These are phyloP conservation scores for Phytopythium sindhum DNA, from an alignment of 352 stramenopile species.

Conservation along the genomic window DNA sequence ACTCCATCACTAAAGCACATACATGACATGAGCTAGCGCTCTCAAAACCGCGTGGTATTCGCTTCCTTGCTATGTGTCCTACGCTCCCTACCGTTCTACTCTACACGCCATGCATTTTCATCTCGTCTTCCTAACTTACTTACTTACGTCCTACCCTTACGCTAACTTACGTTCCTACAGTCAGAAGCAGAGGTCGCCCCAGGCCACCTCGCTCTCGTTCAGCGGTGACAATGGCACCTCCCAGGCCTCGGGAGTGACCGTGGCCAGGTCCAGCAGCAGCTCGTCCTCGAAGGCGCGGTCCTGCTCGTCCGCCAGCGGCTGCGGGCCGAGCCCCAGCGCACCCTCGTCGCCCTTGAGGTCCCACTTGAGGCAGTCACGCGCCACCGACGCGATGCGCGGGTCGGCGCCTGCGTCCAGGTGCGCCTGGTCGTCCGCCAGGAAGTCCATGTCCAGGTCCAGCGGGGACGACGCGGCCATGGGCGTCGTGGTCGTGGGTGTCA, in stretches of 20 bases:
- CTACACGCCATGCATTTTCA: background rate
- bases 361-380: slow-evolving; percentile 68
- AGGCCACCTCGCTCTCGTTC: slow-evolving; percentile 82
- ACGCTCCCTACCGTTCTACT: background rate
- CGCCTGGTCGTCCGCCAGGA: slow-evolving; percentile 70
- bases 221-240: slow-evolving; percentile 78
- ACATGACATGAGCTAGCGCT: background rate
- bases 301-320: slow-evolving; percentile 17
- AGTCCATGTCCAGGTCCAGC: slow-evolving; percentile 77
- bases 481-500: slow-evolving; percentile 19
- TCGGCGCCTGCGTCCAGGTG: slow-evolving; percentile 29
- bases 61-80: background rate
- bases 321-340: slow-evolving; percentile 13
- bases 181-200: slow-evolving; percentile 81
- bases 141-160: too few species aligned
- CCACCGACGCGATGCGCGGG: slow-evolving; percentile 55
- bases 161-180: background rate
- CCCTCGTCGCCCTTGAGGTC: slow-evolving; percentile 28
- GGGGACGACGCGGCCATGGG: slow-evolving; percentile 12
- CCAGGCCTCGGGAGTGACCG: slow-evolving; percentile 71
- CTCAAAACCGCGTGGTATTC: background rate
- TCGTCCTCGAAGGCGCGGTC: slow-evolving; percentile 62
- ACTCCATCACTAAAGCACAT: too few species aligned
- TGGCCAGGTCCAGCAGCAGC: slow-evolving; percentile 68
- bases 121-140: too few species aligned